Conservation (phyloP, 176 grass and related monocot genomes). For the Oryza nivara region DNA sequence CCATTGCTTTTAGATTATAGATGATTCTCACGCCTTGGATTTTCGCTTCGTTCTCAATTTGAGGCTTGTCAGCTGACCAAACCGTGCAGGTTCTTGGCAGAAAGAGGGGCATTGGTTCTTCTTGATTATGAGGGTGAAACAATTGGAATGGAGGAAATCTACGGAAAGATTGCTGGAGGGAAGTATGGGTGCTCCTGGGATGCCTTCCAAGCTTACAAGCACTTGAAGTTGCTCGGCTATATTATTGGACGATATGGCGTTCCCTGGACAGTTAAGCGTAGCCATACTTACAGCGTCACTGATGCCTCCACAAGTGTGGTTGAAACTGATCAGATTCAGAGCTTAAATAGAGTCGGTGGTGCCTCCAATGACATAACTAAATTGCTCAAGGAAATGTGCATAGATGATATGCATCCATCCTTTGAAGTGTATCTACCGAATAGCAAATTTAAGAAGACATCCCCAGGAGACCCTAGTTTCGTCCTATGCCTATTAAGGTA, state of each 20-base stretch:
- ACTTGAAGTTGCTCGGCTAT: constrained; percentile 91
- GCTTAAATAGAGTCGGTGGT: not conserved
- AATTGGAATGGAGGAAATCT: constrained; percentile 52
- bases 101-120: constrained; percentile 79
- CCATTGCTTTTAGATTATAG: not conserved
- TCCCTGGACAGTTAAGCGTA: constrained; percentile 67
- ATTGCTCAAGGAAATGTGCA: constrained; percentile 56
- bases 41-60: not conserved
- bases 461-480: constrained; percentile 64
- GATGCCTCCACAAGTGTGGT: not conserved
- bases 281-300: constrained; percentile 19
- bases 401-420: constrained; percentile 49
- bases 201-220: constrained; percentile 74
- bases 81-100: constrained; percentile 68
- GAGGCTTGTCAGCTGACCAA: constrained; percentile 27
- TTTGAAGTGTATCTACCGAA: constrained; percentile 80
- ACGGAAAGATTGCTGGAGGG: constrained; percentile 53
- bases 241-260: constrained; percentile 69
- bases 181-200: constrained; percentile 57
- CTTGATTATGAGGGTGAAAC: constrained; percentile 42
- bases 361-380: constrained; percentile 43
- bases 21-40: not conserved
- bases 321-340: constrained; percentile 10
- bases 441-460: constrained; percentile 87
- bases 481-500: constrained; percentile 78